Percentiles rank a stretch among this genome's conserved stretches.
phyloP scores from a whole-genome alignment of 495 filamentous ascomycete genomes.

The Cercophora sp. region DNA sequence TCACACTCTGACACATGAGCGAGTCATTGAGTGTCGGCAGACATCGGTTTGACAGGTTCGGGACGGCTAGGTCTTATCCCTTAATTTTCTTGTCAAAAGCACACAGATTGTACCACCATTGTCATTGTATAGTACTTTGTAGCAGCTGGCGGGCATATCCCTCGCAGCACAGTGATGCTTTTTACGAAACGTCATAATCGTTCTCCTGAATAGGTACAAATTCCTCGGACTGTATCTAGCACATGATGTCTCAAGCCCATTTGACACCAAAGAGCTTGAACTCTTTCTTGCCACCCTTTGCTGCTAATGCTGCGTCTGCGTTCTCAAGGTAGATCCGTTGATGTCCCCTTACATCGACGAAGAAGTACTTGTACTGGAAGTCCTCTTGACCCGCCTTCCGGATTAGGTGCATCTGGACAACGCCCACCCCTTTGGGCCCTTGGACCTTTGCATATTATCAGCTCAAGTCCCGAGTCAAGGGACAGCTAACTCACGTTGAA shows the following conservation, averaged over 20 bases:
- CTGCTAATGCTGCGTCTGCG: constrained; percentile 33
- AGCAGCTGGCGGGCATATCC: no score
- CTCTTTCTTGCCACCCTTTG: constrained; percentile 42
- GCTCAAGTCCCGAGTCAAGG: constrained; percentile 16
- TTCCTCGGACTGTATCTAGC: no score
- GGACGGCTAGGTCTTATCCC: no score
- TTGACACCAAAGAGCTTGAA: constrained; percentile 59
- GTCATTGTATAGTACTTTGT: no score
- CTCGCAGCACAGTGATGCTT: no score
- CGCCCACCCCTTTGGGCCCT: constrained; percentile 70
- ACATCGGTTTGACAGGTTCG: not conserved
- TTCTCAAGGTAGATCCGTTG: constrained; percentile 61
- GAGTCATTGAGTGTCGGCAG: not conserved
- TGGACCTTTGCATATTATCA: constrained; percentile 57
- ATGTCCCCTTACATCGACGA: constrained; percentile 66
- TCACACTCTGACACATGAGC: not conserved
- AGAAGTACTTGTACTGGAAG: constrained; percentile 77
- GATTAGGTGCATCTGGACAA: constrained; percentile 73
- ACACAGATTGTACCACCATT: no score
- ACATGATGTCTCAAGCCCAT: constrained; percentile 47
- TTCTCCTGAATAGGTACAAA: no score
- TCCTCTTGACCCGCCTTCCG: constrained; percentile 56
- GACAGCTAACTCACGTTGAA: constrained; percentile 65
- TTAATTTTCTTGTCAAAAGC: no score
- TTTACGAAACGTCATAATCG: no score